Evolutionary conservation across 108 stramenopile genomes (phyloP), one percentile per base, ranked within the genome.

Genomic region (Fistulifera pelliculosa): DNA sequence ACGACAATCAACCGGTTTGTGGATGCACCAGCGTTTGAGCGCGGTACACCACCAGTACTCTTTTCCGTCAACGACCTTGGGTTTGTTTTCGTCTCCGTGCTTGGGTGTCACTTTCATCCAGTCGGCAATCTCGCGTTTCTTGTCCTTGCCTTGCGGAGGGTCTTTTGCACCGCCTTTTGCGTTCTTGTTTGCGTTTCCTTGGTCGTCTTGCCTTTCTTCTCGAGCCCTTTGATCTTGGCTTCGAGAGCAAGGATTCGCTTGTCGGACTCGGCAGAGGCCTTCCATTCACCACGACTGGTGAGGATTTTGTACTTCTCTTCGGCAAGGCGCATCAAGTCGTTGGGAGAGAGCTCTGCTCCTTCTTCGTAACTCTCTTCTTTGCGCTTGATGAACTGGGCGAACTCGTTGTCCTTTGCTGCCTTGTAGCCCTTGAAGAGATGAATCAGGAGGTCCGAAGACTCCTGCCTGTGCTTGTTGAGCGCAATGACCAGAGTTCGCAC

Each of bases 381-480:
- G 13, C 26, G 40, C 0, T 55, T 22, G 43, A 71, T 67, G 49
- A 65, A 71, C 18, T 15, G 27, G 15, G 18, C 15, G 55, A 76
- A 76, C 23, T 19, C 21, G 3, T 1, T 3, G 48, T 70, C 69
- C 2, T 14, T 18, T 0, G 16, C 49, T 16, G 39, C 43, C 13
- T 41, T 23, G 51, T 69, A 75, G 2, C 54, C 68, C 22, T 66
- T 61, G 60, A 74, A 68, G 38, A 75, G 74, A 35, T 70, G 69
- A 3, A 49, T 39, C 12, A 71, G 1, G 6, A 76, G 23, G 27
- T 67, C 43, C 13, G 27, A 7, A 0, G 65, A 52, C 0, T 13
- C 25, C 8, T 63, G 27, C 4, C 74, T 56, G 7, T 66, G 47
- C 4, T 68, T 51, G 0, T 19, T 13, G 10, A 76, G 61, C 0